Evolutionary conservation across 768 basidiomycete genomes (phyloP), one percentile per base, ranked within the genome.

Genomic region (Tephrocybe sp.): DNA sequence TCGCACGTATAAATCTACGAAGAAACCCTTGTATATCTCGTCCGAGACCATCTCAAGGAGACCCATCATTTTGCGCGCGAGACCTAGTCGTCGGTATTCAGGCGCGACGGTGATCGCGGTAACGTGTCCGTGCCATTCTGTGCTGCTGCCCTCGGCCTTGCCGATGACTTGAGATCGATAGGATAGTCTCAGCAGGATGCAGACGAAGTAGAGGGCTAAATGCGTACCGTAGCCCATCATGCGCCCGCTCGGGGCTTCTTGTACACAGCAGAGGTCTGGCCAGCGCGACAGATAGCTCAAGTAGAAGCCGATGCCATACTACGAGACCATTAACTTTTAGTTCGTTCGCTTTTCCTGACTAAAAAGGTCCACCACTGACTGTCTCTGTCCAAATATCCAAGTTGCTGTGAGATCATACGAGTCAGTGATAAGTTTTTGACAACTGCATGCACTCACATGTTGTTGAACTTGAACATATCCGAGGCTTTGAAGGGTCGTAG

Each of bases 381-480:
- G 97, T 98, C 70, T 98, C 96, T 37, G 97, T 98, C 92, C 92
- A 98, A 37, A 94, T 75, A 67, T 98, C 96, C 62, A 96, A 71
- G 69, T 99, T 98, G 53, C 92, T 93, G 67, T 1, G 41, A 43
- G 6, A 38, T 48, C 50, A 38, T 39, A 19, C 18, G 18, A 38
- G n/a, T 25, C 11, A 32, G 62, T 28, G 53, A 47, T 24, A 21
- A 51, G 40, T 35, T 43, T 16, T 32, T 16, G 21, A 8, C 11
- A 1, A n/a, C 30, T 3, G 3, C 36, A n/a, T n/a, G n/a, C 2
- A 71, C 84, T 53, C 60, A 89, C 91, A 96, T 80, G 63, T 90
- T 90, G 63, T 97, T 97, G 72, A 95, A 96, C 59, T 81, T 87
- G 75, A 96, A 91, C 69, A 96, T 79, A 68, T 98, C 94, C 0